phyloP scores from a whole-genome alignment of 2,329 filamentous ascomycete genomes.

The Cladosporium halotolerans region DNA sequence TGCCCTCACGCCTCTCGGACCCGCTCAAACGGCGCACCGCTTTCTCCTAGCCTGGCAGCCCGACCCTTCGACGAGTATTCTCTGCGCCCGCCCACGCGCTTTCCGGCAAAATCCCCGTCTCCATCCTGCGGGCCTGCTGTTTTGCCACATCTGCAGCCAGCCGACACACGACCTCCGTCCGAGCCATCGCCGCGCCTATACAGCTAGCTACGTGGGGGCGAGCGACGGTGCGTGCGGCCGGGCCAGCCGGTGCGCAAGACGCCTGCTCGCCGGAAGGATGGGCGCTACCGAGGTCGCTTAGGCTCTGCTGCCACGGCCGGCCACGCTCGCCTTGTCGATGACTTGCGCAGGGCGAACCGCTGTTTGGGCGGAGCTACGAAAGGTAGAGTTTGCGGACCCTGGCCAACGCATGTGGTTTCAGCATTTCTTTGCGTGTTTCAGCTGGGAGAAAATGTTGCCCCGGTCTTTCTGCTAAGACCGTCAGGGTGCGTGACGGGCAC shows the following conservation, averaged over 20 bases:
- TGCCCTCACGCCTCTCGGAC: background rate
- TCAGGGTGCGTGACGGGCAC: background rate
- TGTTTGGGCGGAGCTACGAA: background rate
- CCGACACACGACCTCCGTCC: background rate
- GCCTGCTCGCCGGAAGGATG: background rate
- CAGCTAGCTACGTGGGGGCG: no score
- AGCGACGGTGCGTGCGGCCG: no score
- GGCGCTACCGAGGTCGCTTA: background rate
- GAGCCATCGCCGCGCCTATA: background rate
- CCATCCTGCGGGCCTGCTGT: background rate
- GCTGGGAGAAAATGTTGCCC: background rate
- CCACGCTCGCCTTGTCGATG: background rate
- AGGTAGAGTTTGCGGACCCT: background rate
- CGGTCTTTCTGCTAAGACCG: background rate
- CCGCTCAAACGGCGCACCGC: background rate
- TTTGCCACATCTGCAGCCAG: background rate
- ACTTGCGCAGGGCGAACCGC: background rate
- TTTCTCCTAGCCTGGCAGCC: slow-evolving; percentile 6
- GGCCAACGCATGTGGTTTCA: background rate
- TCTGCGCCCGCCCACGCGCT: background rate
- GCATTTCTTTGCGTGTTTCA: background rate
- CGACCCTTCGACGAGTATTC: background rate
- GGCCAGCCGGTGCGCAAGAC: no score
- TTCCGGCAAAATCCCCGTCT: background rate
- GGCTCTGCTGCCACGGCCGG: background rate